Base-by-base conservation (phyloP, 1,284 basidiomycete species). In the Ceratorhiza oryzae-sativae region DNA sequence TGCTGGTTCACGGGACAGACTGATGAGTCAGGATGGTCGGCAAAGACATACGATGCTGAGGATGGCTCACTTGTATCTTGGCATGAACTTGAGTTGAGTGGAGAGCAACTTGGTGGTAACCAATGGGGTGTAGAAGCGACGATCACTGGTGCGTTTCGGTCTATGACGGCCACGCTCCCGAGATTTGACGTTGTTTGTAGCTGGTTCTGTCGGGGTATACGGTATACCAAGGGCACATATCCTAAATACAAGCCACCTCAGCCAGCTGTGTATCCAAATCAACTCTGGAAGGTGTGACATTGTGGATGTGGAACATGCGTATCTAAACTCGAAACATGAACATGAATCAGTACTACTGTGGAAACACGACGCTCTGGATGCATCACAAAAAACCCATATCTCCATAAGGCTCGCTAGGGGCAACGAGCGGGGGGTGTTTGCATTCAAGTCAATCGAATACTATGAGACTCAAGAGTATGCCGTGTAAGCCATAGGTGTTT, bases 281-380 rank as follows among this genome's bases (percentile, higher is more conserved):
- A 30, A 61, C 39, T 61, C 41, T 8, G 59, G 59, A 23, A 20
- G 15, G 9, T 61, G 59, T 42, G 59, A 61, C 23, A 46, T 61
- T 41, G 27, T 61, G 10, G 59, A 61, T 27, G 39, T 46, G 18
- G 9, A 30, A 25, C 59, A 46, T 27, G 59, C 41, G 20, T 61
- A 61, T 20, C 59, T 61, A 15, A 61, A 32, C 59, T 27, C 41
- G 5, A 30, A 30, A 18, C 59, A 61, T 18, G 20, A 45, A 1
- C 59, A 61, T 36, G 59, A 61, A 36, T 61, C 59, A 4, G 59
- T 61, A 20, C 23, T 61, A 4, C 18, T 61, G 20, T 61, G 59
- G 59, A 10, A 20, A 46, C 1, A 46, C 59, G 39, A 61, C 20
- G 20, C 41, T 3, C 59, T 61, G 23, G 42, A 61, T 46, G 6